Percentiles rank a stretch among this genome's conserved stretches.
Conservation (phyloP, 2,329 filamentous ascomycete genomes). For the Ustilaginoidea virens region DNA sequence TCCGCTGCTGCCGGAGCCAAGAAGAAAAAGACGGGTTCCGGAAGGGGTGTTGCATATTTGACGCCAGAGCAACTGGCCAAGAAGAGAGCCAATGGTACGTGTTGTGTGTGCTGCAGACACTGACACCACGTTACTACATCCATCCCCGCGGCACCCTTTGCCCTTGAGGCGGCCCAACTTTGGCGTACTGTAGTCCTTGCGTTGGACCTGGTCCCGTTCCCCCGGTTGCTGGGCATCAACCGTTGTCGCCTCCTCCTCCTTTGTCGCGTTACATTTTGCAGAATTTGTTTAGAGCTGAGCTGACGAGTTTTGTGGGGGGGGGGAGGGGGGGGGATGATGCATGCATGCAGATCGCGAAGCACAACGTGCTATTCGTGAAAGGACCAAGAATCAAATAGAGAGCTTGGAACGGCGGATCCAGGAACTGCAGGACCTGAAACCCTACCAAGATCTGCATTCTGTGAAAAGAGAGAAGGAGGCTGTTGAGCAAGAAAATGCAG, state of each 20-base stretch:
- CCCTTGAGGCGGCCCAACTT: no score
- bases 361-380: conserved; percentile 69
- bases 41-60: conserved; percentile 42
- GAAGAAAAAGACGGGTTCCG: conserved; percentile 29
- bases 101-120: no score
- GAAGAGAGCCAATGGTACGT: conserved; percentile 41
- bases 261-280: no score
- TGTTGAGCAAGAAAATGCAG: conserved; percentile 64
- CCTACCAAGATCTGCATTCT: conserved; percentile 69
- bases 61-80: conserved; percentile 63
- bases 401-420: conserved; percentile 54
- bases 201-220: no score
- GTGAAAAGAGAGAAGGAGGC: conserved; percentile 62
- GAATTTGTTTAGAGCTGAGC: no score
- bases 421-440: conserved; percentile 65
- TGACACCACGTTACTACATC: no score
- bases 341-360: conserved; percentile 66
- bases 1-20: conserved; percentile 16
- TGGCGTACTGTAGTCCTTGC: no score
- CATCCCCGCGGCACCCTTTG: no score
- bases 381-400: conserved; percentile 70
- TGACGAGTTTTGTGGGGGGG: background rate
- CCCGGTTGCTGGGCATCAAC: no score
- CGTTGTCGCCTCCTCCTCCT: background rate
- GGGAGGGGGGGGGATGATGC: no score